A percentile compares a stretch with the other conserved stretches of the same genome.
Evolutionary conservation across 2,329 filamentous ascomycete genomes (phyloP).

Genomic region (Arthrobotrys sphaeroides): DNA sequence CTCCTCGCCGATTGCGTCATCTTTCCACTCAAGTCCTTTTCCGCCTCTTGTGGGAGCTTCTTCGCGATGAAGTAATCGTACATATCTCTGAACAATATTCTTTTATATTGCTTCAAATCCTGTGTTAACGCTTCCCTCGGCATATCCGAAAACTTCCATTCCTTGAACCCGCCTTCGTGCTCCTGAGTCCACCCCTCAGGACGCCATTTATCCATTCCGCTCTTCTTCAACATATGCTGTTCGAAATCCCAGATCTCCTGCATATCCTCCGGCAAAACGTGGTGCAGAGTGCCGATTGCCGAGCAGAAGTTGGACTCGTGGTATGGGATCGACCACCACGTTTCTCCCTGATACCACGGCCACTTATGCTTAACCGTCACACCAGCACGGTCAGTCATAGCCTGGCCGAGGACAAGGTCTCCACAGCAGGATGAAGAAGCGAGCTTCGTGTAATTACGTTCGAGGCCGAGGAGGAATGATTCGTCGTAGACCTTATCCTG

Average conservation of each 20-base stretch:
- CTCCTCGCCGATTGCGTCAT: conserved; percentile 8
- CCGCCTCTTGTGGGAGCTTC: conserved; percentile 13
- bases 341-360: conserved; percentile 50
- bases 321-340: conserved; percentile 53
- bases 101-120: conserved; percentile 38
- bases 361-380: conserved; percentile 50
- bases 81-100: conserved; percentile 47
- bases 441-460: conserved; percentile 48
- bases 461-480: conserved; percentile 39
- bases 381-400: conserved; percentile 36
- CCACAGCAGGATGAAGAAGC: conserved; percentile 45
- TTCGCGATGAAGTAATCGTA: conserved; percentile 43
- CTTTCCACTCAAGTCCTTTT: conserved; percentile 20
- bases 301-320: conserved; percentile 49
- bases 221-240: conserved; percentile 39
- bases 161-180: conserved; percentile 20
- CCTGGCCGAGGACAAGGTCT: conserved; percentile 45
- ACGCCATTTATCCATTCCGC: conserved; percentile 43
- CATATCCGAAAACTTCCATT: conserved; percentile 50
- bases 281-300: conserved; percentile 44
- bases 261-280: conserved; percentile 47
- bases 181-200: conserved; percentile 33
- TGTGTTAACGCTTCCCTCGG: conserved; percentile 18
- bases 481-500: conserved; percentile 42
- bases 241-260: conserved; percentile 52